Conservation (phyloP, 1,139 yeast genomes). For the Sugiyamaella novakii region DNA sequence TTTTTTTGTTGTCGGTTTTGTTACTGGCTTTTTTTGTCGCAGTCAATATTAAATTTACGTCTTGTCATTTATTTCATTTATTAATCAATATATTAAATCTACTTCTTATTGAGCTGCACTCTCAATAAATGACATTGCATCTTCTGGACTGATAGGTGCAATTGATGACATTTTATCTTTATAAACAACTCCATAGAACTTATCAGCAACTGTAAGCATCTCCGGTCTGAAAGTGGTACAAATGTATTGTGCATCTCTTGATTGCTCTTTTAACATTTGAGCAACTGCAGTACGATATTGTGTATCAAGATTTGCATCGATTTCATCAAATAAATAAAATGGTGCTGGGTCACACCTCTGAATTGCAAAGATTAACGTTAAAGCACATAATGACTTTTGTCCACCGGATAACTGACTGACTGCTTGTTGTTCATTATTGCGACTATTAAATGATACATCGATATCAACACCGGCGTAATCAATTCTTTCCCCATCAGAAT, state of each 20-base stretch:
- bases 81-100: conserved; percentile 3
- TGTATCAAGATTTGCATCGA: conserved; percentile 92
- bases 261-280: conserved; percentile 63
- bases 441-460: conserved; percentile 87
- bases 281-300: conserved; percentile 93
- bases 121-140: conserved; percentile 72
- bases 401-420: conserved; percentile 96
- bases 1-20: conserved; percentile 17
- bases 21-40: conserved; percentile 17
- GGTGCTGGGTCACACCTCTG: conserved; percentile 98
- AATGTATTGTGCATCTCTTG: conserved; percentile 77
- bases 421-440: conserved; percentile 80
- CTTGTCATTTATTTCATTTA: background rate
- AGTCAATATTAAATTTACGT: conserved; percentile 14
- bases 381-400: conserved; percentile 92
- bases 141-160: conserved; percentile 65
- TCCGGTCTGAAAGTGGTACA: conserved; percentile 97
- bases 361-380: conserved; percentile 88
- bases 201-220: conserved; percentile 83
- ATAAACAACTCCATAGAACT: conserved; percentile 84
- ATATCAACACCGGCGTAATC: conserved; percentile 82
- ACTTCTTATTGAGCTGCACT: conserved; percentile 12
- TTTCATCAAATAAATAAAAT: conserved; percentile 91
- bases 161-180: conserved; percentile 82
- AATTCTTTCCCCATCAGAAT: conserved; percentile 41